These are phyloP conservation scores for Ophiostoma sp. DNA, from an alignment of 2,329 filamentous ascomycete genomes.

Conservation along the genomic window DNA sequence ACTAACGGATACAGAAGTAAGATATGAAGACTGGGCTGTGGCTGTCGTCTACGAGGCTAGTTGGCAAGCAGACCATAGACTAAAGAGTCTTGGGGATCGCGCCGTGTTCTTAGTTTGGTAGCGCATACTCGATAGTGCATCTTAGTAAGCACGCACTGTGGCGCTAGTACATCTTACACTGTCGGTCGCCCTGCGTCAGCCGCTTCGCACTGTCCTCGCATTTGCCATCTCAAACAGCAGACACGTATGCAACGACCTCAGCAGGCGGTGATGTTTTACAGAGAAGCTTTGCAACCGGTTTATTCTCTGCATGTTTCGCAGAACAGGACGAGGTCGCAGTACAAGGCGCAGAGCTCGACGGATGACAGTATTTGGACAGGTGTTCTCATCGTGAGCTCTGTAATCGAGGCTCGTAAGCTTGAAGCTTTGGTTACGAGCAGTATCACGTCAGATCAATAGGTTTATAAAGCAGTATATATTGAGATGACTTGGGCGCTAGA, in stretches of 20 bases:
- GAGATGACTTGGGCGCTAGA: not conserved
- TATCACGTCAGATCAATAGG: no score
- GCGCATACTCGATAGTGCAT: not conserved
- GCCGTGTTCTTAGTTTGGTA: not conserved
- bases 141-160: not conserved
- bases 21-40: no score
- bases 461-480: not conserved
- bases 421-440: no score
- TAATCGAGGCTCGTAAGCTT: no score
- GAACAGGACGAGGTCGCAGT: no score
- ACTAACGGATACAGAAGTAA: no score
- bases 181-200: not conserved
- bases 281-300: not conserved
- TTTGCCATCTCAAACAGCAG: not conserved
- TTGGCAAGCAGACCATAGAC: no score
- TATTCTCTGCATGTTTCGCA: not conserved
- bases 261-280: not conserved
- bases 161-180: not conserved
- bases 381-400: no score
- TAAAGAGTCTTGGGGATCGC: not conserved
- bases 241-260: not conserved
- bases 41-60: no score
- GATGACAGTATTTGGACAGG: no score
- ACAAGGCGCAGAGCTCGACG: no score
- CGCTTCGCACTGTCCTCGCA: not conserved